A percentile compares a stretch with the other conserved stretches of the same genome.
Evolutionary conservation across 1,284 basidiomycete species (phyloP).

Genomic region (Ceratobasidium sp.): DNA sequence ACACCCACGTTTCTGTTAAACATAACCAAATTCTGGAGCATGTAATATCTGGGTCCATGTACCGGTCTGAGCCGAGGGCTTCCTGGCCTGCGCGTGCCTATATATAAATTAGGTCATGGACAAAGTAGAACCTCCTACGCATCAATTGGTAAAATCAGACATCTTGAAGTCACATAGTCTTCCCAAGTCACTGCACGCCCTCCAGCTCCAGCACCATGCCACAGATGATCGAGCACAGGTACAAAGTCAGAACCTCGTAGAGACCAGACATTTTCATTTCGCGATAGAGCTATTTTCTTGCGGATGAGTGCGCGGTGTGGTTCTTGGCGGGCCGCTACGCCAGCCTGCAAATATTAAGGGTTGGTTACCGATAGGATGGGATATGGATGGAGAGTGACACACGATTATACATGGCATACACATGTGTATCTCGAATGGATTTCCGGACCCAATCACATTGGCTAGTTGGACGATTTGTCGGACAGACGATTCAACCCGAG

Average conservation of each 20-base stretch:
- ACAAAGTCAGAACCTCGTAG: slow-evolving; percentile 22
- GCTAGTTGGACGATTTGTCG: slow-evolving; percentile 4
- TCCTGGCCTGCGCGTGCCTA: no score
- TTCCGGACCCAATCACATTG: background rate
- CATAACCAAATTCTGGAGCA: no score
- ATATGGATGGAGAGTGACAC: background rate
- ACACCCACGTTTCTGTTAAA: no score
- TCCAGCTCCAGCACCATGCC: slow-evolving; percentile 21
- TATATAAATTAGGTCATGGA: no score
- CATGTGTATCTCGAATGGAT: background rate
- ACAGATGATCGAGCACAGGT: slow-evolving; percentile 4
- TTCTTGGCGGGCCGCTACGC: slow-evolving; percentile 8
- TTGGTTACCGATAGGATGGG: background rate
- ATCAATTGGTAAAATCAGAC: background rate
- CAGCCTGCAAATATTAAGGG: background rate
- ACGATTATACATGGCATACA: slow-evolving; percentile 27
- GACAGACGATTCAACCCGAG: slow-evolving; percentile 12
- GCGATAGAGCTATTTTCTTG: background rate
- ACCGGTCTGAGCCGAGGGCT: no score
- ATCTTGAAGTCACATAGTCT: slow-evolving; percentile 11
- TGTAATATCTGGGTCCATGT: no score
- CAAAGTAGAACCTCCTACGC: no score
- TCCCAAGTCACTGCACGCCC: slow-evolving; percentile 4
- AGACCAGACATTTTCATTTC: slow-evolving; percentile 13
- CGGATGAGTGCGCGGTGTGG: background rate